A percentile compares a stretch with the other conserved stretches of the same genome.
Evolutionary conservation across 2,329 filamentous ascomycete genomes (phyloP).

Genomic region (Furcasterigmium sp.): DNA sequence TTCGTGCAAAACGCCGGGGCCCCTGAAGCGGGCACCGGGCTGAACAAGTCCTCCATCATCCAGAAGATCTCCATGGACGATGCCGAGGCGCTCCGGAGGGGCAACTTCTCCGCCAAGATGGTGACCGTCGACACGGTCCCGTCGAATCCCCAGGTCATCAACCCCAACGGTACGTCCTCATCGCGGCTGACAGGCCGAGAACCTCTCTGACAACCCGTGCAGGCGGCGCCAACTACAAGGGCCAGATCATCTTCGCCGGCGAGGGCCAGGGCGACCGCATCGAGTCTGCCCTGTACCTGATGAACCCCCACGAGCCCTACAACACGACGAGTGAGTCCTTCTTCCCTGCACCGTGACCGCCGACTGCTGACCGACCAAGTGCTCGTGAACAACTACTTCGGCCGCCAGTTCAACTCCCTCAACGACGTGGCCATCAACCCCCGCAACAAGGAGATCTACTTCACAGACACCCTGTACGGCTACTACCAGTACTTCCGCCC

Average conservation of each 20-base stretch:
- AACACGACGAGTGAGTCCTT: constrained; percentile 38
- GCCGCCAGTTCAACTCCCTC: constrained; percentile 54
- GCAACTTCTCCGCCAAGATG: constrained; percentile 29
- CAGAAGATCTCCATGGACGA: constrained; percentile 43
- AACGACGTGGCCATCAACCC: constrained; percentile 53
- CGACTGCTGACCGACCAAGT: constrained; percentile 18
- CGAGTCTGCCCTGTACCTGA: constrained; percentile 31
- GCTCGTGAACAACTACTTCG: constrained; percentile 54
- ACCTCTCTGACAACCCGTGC: background rate
- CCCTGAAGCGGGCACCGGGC: constrained; percentile 38
- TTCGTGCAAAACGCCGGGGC: constrained; percentile 49
- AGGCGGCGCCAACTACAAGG: constrained; percentile 44
- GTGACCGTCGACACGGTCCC: constrained; percentile 36
- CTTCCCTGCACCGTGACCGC: rapidly evolving
- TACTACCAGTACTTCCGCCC: constrained; percentile 53
- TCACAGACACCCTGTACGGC: constrained; percentile 58
- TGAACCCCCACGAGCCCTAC: constrained; percentile 41
- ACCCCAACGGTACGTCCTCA: constrained; percentile 35
- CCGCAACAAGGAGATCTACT: constrained; percentile 54
- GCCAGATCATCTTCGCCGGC: constrained; percentile 41
- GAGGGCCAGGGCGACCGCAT: constrained; percentile 43
- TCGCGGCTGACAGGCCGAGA: too few species aligned
- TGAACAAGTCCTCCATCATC: constrained; percentile 45
- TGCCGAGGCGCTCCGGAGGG: constrained; percentile 30
- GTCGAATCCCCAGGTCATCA: constrained; percentile 37